Percentiles rank a stretch among this genome's conserved stretches.
Evolutionary conservation across 2,329 filamentous ascomycete genomes (phyloP).

Genomic region (Orbilia blumenaviensis): DNA sequence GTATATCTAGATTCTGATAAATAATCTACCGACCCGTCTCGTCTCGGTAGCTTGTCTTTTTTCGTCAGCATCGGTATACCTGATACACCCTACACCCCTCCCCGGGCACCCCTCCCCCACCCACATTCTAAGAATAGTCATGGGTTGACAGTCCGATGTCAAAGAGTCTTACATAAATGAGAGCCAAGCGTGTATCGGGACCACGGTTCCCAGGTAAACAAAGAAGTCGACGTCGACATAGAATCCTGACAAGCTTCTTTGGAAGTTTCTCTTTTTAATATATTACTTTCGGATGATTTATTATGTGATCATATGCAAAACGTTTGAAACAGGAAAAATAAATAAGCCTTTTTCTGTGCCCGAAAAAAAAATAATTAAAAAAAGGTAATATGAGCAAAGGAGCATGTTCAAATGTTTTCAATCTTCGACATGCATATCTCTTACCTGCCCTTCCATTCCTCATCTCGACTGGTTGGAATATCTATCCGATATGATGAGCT

Average conservation of each 20-base stretch:
- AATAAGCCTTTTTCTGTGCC: too few species aligned
- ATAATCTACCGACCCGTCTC: constrained; percentile 21
- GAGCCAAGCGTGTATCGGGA: neutral
- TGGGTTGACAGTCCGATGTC: neutral
- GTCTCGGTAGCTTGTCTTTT: constrained; percentile 3
- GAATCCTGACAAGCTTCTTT: too few species aligned
- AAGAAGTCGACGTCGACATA: neutral
- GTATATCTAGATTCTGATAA: constrained; percentile 15
- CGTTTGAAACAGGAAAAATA: neutral
- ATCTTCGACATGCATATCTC: constrained; percentile 7
- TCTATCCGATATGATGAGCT: constrained; percentile 5
- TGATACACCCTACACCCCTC: neutral
- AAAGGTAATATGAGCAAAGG: constrained; percentile 13
- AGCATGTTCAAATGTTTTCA: constrained; percentile 5
- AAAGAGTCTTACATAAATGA: constrained; percentile 5
- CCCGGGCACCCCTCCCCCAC: neutral
- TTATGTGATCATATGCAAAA: constrained; percentile 12
- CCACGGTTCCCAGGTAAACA: neutral
- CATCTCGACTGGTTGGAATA: neutral
- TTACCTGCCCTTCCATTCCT: constrained; percentile 10
- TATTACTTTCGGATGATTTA: too few species aligned
- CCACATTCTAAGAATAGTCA: constrained; percentile 11
- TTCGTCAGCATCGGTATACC: constrained; percentile 17
- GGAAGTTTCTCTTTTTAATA: too few species aligned
- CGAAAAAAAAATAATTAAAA: too few species aligned